These are phyloP conservation scores for Trichoderma reesei DNA, from an alignment of 495 filamentous ascomycete species.

Conservation along the genomic window DNA sequence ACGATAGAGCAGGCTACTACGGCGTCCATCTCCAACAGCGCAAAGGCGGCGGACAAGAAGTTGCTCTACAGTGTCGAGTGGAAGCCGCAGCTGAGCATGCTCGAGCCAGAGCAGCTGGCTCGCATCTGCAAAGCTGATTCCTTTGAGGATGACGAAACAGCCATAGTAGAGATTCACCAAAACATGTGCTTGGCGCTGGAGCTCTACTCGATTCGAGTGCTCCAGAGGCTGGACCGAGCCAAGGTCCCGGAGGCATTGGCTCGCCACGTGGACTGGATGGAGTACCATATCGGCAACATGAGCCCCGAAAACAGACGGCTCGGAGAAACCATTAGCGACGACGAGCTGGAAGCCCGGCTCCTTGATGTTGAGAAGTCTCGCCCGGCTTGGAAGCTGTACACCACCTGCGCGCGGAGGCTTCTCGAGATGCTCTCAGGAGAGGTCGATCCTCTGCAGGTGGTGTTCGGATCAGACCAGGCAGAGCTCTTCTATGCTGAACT, in stretches of 20 bases:
- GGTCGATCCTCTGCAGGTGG: constrained; percentile 29
- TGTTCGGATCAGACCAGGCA: constrained; percentile 18
- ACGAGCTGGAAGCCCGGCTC: constrained; percentile 13
- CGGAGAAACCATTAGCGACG: constrained; percentile 12
- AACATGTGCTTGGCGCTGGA: constrained; percentile 12
- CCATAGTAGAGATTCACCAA: constrained; percentile 12
- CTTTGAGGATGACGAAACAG: constrained; percentile 14
- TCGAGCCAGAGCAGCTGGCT: constrained; percentile 17
- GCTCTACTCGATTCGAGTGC: background rate
- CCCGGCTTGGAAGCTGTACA: constrained; percentile 21
- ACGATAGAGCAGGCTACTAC: constrained; percentile 16
- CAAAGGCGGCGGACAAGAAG: constrained; percentile 13
- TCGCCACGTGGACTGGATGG: constrained; percentile 21
- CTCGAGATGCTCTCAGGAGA: constrained; percentile 30
- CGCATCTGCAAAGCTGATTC: constrained; percentile 14
- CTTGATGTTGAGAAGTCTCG: constrained; percentile 15
- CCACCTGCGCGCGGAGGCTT: constrained; percentile 22
- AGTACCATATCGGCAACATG: constrained; percentile 14
- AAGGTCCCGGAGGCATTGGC: constrained; percentile 12
- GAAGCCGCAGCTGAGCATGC: constrained; percentile 24
- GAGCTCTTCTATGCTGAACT: constrained; percentile 21
- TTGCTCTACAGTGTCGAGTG: constrained; percentile 23
- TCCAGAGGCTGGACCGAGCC: background rate
- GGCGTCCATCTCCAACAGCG: constrained; percentile 15
- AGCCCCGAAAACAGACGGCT: background rate